Conservation (phyloP, 2,329 filamentous ascomycete species). For the Aspergillus sp. region DNA sequence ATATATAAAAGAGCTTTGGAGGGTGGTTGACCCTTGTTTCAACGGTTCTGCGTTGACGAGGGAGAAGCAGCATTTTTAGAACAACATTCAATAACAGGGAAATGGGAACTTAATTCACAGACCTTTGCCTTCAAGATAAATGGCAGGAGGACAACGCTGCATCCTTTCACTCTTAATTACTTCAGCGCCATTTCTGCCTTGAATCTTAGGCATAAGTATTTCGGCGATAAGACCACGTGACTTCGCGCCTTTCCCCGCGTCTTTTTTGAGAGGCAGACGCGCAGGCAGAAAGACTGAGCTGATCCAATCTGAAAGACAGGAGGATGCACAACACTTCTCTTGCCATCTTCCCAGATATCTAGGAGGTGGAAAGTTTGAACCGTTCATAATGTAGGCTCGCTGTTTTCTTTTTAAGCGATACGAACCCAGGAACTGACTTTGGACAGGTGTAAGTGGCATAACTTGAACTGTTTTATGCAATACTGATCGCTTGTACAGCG, state of each 20-base stretch:
- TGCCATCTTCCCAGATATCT: neutral
- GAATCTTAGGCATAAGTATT: no score
- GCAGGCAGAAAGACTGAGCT: conserved; percentile 13
- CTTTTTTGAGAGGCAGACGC: conserved; percentile 11
- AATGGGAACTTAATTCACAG: no score
- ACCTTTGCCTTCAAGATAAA: no score
- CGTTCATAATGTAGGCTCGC: conserved; percentile 10
- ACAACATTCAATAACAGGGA: no score
- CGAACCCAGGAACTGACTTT: conserved; percentile 6
- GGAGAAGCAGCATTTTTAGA: no score
- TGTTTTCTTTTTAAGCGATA: neutral
- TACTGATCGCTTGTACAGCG: conserved; percentile 49
- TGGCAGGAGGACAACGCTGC: no score
- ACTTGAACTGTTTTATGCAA: neutral
- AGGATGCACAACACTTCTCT: neutral
- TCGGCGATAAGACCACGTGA: conserved; percentile 5
- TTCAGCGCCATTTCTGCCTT: no score
- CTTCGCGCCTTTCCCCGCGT: conserved; percentile 21
- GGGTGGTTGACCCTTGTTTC: no score
- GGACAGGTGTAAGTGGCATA: conserved; percentile 33
- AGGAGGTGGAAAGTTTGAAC: neutral
- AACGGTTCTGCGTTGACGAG: no score
- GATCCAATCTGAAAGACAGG: neutral
- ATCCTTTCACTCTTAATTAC: no score
- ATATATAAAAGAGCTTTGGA: no score